A percentile compares a stretch with the other conserved stretches of the same genome.
phyloP scores from a whole-genome alignment of 169 alveolate species.

The Cryptosporidium bovis region DNA sequence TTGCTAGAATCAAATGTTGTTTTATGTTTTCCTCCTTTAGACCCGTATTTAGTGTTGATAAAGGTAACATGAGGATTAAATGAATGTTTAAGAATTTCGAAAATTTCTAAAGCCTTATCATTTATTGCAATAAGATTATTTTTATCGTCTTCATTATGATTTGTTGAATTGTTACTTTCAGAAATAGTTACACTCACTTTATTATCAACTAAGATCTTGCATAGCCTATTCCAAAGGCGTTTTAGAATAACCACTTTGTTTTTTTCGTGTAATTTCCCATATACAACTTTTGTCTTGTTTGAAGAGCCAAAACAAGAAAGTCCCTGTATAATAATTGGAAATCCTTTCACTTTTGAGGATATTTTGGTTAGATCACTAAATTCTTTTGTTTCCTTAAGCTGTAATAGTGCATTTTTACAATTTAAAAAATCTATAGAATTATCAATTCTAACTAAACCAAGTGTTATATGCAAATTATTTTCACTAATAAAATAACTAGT shows the following conservation, averaged over 20 bases:
- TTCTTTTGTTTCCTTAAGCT: constrained; percentile 21
- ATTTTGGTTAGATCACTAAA: background rate
- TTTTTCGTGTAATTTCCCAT: constrained; percentile 10
- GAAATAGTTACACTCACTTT: constrained; percentile 20
- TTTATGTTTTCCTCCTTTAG: background rate
- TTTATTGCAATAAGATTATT: background rate
- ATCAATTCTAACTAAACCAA: constrained; percentile 50
- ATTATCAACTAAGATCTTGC: background rate
- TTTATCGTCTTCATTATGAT: background rate
- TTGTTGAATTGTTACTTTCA: background rate
- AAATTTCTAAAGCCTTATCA: background rate
- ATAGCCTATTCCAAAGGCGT: constrained; percentile 43
- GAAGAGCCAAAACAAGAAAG: constrained; percentile 39
- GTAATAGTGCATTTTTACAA: constrained; percentile 7
- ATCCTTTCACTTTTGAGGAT: constrained; percentile 19
- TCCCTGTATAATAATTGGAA: constrained; percentile 31
- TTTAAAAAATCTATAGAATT: constrained; percentile 4
- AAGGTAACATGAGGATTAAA: constrained; percentile 63
- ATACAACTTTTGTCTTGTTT: constrained; percentile 32
- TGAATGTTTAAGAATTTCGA: background rate
- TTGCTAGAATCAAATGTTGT: constrained; percentile 25
- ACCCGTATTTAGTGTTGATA: constrained; percentile 65
- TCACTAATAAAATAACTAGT: constrained; percentile 50
- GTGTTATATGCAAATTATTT: constrained; percentile 36
- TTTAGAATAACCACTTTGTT: constrained; percentile 18